Conservation (phyloP, 495 filamentous ascomycete genomes). For the Penicillium robsamsonii region DNA sequence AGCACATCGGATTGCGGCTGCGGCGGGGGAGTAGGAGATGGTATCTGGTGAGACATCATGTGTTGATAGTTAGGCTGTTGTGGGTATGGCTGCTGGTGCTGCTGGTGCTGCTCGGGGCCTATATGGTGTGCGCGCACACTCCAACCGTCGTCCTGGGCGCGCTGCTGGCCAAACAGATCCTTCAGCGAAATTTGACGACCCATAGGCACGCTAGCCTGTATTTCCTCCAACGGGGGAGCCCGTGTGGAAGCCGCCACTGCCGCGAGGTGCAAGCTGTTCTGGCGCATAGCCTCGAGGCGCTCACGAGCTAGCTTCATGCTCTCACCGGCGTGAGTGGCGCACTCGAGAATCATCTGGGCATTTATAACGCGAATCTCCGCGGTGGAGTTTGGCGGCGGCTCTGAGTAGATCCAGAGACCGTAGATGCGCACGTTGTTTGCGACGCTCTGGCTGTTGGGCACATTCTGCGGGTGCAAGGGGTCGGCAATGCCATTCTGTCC, state of each 20-base stretch:
- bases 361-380: slow-evolving; percentile 49
- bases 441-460: slow-evolving; percentile 11
- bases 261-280: slow-evolving; percentile 38
- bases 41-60: slow-evolving; percentile 17
- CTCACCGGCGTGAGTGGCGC: slow-evolving; percentile 49
- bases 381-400: slow-evolving; percentile 53
- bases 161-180: slow-evolving; percentile 56
- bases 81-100: slow-evolving; percentile 6
- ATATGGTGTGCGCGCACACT: slow-evolving; percentile 47
- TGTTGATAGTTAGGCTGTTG: slow-evolving; percentile 14
- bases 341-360: slow-evolving; percentile 53
- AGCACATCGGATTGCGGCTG: slow-evolving; percentile 35
- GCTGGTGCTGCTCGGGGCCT: slow-evolving; percentile 11
- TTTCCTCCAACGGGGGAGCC: slow-evolving; percentile 31
- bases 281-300: slow-evolving; percentile 39
- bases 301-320: slow-evolving; percentile 45
- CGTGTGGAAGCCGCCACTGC: slow-evolving; percentile 33
- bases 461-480: slow-evolving; percentile 16
- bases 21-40: slow-evolving; percentile 17
- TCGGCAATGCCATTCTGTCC: slow-evolving; percentile 19
- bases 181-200: slow-evolving; percentile 53
- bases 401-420: slow-evolving; percentile 66
- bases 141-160: slow-evolving; percentile 51
- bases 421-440: slow-evolving; percentile 40
- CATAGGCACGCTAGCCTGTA: slow-evolving; percentile 45